Percentiles rank a stretch among this genome's conserved stretches.
Conservation (phyloP, 1,139 yeast genomes). For the Diutina pseudorugosa region DNA sequence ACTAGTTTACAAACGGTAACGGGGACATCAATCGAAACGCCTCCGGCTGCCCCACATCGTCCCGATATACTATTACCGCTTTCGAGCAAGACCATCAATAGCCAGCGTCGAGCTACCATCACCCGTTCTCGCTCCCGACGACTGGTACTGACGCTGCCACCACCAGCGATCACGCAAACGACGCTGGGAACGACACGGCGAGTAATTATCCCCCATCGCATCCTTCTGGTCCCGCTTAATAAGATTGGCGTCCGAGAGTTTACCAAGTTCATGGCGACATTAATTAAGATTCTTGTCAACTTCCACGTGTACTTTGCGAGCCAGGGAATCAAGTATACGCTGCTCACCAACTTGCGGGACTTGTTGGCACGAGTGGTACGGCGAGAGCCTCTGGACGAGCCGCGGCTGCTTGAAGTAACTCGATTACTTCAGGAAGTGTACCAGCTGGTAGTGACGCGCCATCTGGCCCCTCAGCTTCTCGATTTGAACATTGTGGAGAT, state of each 20-base stretch:
- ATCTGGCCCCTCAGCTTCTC: conserved; percentile 1
- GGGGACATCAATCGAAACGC: neutral
- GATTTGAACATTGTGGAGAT: neutral
- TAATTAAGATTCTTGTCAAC: conserved; percentile 27
- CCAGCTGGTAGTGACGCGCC: neutral
- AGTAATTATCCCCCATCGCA: conserved; percentile 32
- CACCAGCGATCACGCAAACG: conserved; percentile 6
- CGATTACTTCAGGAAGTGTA: neutral
- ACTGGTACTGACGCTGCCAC: conserved; percentile 6
- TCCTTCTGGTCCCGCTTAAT: conserved; percentile 29
- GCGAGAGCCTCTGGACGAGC: conserved; percentile 1
- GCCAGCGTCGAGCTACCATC: neutral
- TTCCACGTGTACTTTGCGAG: conserved; percentile 20
- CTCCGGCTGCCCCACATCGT: neutral
- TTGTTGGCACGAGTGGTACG: neutral
- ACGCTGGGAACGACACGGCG: conserved; percentile 11
- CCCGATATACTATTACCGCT: neutral
- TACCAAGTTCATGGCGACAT: conserved; percentile 22
- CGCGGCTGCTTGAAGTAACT: neutral
- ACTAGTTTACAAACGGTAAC: neutral
- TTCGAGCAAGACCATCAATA: neutral
- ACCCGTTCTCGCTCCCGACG: neutral
- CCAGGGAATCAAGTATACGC: neutral
- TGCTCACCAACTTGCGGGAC: conserved; percentile 3
- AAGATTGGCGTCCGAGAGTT: conserved; percentile 28